These are phyloP conservation scores for Metarhizium sp. DNA, from an alignment of 2,329 filamentous ascomycete genomes.

Conservation along the genomic window DNA sequence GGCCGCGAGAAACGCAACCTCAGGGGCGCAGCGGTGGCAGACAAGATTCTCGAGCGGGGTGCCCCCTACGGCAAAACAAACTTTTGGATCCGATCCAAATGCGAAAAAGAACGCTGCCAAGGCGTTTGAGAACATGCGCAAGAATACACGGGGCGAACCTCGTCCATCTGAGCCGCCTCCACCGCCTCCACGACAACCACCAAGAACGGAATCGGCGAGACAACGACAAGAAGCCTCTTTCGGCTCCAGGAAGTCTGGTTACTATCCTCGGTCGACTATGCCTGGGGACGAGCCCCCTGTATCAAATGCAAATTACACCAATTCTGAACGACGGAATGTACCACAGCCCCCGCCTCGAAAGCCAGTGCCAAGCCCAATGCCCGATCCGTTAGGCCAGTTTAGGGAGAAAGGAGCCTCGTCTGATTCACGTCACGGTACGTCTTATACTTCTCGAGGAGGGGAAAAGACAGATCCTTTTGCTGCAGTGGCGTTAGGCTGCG, in stretches of 20 bases:
- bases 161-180: conserved; percentile 18
- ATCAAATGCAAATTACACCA: conserved; percentile 36
- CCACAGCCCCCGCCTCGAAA: conserved; percentile 8
- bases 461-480: conserved; percentile 52
- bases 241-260: conserved; percentile 39
- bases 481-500: conserved; percentile 31
- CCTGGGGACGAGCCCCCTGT: conserved; percentile 44
- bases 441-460: conserved; percentile 45
- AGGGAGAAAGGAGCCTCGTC: conserved; percentile 28
- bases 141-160: conserved; percentile 17
- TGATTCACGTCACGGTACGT: conserved; percentile 46
- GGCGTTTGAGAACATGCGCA: conserved; percentile 35
- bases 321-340: conserved; percentile 13
- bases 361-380: conserved; percentile 16
- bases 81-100: conserved; percentile 22
- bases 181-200: conserved; percentile 29
- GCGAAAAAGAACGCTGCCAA: conserved; percentile 30
- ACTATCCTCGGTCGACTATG: conserved; percentile 37
- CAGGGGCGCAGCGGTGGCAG: conserved; percentile 37
- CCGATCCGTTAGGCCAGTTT: conserved; percentile 41
- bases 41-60: conserved; percentile 30
- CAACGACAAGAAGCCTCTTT: conserved; percentile 47
- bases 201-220: conserved; percentile 41
- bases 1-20: conserved; percentile 17
- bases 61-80: conserved; percentile 33